Base-by-base conservation (phyloP, 164 flowering plant genomes). In the Magnolia changhungtana region DNA sequence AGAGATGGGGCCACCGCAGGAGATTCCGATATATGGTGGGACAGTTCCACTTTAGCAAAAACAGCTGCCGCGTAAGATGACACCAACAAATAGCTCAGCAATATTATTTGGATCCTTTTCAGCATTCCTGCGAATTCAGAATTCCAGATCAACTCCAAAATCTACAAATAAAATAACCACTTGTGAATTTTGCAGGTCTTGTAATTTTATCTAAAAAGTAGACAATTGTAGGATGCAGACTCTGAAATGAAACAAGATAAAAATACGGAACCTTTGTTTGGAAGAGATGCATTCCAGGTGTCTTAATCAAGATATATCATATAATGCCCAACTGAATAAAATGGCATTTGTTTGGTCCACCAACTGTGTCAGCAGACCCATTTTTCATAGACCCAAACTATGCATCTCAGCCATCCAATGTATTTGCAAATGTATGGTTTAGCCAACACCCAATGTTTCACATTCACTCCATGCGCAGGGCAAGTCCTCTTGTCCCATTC, bases 71-170 rank as follows among this genome's bases (percentile, higher is more conserved):
- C 10, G n/a, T 14, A 69, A 6, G 66, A 58, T 21, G 58, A 59
- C 31, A 75, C 11, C 16, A 69, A 2, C 8, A 55, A 24, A 75
- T 37, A 59, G 37, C 24, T 59, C 52, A 69, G n/a, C 45, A 69
- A 59, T 45, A 69, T 8, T 7, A 49, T 45, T 20, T 19, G 50
- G 14, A 75, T 58, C 20, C 19, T 75, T 31, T 69, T 49, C 19
- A 75, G 20, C 29, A 69, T 45, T 52, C 78, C 78, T 75, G 78
- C 73, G 52, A 67, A 24, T 67, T 64, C 37, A 50, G 19, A 74
- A 66, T 29, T 11, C 19, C 52, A 63, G 11, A 73, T 31, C 72
- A 37, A 49, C 24, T 8, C 10, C 20, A 9, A 19, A 0, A 65
- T 8, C 9, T 19, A 21, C 21, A 65, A 65, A 8, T 19, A 65